Conservation (phyloP, 495 filamentous ascomycete genomes). For the Trypethelium eluteriae region DNA sequence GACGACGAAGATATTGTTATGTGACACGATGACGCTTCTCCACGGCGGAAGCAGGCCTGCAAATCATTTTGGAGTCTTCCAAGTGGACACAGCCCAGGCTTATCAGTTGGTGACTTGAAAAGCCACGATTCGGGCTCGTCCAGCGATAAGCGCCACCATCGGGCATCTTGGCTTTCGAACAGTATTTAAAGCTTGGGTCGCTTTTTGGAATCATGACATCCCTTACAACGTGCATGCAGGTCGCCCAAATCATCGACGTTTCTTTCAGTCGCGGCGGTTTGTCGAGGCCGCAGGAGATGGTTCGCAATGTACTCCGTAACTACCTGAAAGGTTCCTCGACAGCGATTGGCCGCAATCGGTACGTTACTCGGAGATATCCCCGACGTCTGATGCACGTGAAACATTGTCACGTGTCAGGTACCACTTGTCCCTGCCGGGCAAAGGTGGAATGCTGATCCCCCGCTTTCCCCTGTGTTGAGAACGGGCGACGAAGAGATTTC, state of each 20-base stretch:
- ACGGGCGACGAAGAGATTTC: background rate
- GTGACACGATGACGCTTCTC: background rate
- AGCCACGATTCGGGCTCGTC: slow-evolving; percentile 6
- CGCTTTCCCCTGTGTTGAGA: background rate
- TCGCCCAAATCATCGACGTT: slow-evolving; percentile 10
- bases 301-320: no score
- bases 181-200: background rate
- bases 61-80: background rate
- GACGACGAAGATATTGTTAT: slow-evolving; percentile 7
- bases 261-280: slow-evolving; percentile 15
- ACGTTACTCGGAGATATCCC: slow-evolving; percentile 3
- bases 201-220: background rate
- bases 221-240: background rate
- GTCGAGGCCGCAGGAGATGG: no score
- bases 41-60: background rate
- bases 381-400: background rate
- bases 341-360: background rate
- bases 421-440: background rate
- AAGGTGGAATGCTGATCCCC: background rate
- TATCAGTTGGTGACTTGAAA: slow-evolving; percentile 7
- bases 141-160: slow-evolving; percentile 12
- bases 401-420: background rate
- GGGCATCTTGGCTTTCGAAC: no score
- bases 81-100: background rate
- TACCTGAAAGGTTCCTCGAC: no score